Base-by-base conservation (phyloP, 2,329 filamentous ascomycete species). In the Mycosphaerella sp. region DNA sequence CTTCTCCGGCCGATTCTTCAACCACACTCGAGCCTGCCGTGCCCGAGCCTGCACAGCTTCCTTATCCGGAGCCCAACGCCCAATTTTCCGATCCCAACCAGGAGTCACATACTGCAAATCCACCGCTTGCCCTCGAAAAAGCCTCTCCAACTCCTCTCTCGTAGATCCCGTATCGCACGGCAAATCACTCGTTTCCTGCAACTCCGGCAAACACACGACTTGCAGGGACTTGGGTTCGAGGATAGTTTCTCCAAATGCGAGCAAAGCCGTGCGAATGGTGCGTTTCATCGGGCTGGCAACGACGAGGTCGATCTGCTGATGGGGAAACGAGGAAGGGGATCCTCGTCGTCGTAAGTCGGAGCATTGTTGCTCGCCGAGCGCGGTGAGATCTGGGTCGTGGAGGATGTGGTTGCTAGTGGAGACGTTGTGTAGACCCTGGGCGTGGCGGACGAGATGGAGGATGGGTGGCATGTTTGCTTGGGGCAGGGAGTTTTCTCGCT, bases 351-450 rank as follows among this genome's bases (percentile, higher is more conserved):
- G 34, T 40, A 95, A 82, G 12, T 72, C 69, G 26, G 71, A 74
- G 73, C 89, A 95, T 78, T 96, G 89, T 58, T 82, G 66, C 67
- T 84, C 77, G 63, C 91, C 91, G n/a, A 84, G 76, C 0, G 80
- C 76, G 1, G 91, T 95, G 51, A 95, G 80, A 55, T 81, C 75
- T 1, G 91, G 90, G 67, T 96, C 91, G n/a, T 69, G 83, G 40
- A 95, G 75, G 57, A 73, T 66, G 67, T 91, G 85, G 72, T 91
- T 89, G 58, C 79, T 84, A 26, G 75, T 65, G 59, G 66, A 77
- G 66, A 93, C 80, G 71, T 95, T 95, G 78, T 95, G 91, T 67
- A 81, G 82, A 72, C 89, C 90, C 68, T 77, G 71, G 10, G 84
- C 86, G 70, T 89, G 86, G 71, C 86, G 85, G 64, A 89, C 80